Evolutionary conservation across 163 green algal species (phyloP), one percentile per base, ranked within the genome.

Genomic region (Volvox carteri): DNA sequence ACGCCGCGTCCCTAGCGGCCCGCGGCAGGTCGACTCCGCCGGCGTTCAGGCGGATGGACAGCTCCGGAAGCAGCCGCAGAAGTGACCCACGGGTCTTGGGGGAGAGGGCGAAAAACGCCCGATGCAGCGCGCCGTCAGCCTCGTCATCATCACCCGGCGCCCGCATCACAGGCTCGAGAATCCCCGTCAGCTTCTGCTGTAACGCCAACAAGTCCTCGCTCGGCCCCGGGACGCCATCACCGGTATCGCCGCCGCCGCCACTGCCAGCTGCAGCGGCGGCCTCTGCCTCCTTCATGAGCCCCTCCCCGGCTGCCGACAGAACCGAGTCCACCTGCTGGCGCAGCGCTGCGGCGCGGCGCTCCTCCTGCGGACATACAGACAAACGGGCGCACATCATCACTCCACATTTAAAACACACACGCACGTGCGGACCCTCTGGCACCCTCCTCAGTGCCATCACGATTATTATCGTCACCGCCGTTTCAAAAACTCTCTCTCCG

Each of bases 1-100:
- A 83, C 16, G 25, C 28, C 1, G 84, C 68, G 14, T 89, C 70
- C 52, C 41, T 70, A 21, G 50, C 50, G 0, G 84, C 68, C 4
- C 84, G 84, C 12, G 7, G 8, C 84, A 89, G 23, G 70, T 89
- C 84, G 8, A 83, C 68, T n/a, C 84, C 84, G 6, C 28, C 50
- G 4, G 52, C 84, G 50, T 62, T 54, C 1, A 89, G 52, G 21
- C 54, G 44, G 30, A 76, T 65, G 30, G 81, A 60, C 2, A 87
- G 65, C 0, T 52, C 65, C 1, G 81, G 81, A 46, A 80, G 65
- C 21, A 73, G 81, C 11, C 48, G 67, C 33, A 87, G 48, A 18
- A 87, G 65, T 12, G 67, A 46, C 42, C 44, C 65, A 28, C 81
- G 81, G n/a, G 44, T 65, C 62, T 42, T 30, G 1, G 81, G 65